Conservation (phyloP, 306 rosid species). For the Urtica urens region DNA sequence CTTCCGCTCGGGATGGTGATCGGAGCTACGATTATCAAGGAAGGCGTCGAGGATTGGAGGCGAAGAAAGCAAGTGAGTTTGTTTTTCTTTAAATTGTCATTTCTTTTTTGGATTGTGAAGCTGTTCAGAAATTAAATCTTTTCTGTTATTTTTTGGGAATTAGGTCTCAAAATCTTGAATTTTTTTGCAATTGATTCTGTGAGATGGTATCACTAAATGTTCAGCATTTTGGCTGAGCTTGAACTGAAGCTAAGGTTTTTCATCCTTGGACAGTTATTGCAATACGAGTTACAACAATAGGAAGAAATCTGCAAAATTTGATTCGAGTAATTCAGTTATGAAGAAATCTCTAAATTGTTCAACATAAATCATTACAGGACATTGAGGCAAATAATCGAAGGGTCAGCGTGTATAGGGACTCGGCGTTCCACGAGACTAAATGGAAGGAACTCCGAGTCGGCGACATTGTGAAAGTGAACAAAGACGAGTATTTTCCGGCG, state of each 20-base stretch:
- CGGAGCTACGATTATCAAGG: slow-evolving; percentile 82
- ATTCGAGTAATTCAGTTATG: too few relatives aligned
- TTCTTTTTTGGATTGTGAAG: slow-evolving; percentile 1
- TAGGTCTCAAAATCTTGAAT: too few relatives aligned
- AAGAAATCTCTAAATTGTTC: too few relatives aligned
- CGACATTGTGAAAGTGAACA: slow-evolving; percentile 60
- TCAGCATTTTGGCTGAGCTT: too few relatives aligned
- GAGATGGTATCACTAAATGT: too few relatives aligned
- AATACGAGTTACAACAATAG: too few relatives aligned
- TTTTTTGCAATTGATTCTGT: too few relatives aligned
- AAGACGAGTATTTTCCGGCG: slow-evolving; percentile 81
- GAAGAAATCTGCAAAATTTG: too few relatives aligned
- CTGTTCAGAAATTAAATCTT: too few relatives aligned
- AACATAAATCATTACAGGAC: slow-evolving; percentile 51
- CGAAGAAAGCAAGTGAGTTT: slow-evolving; percentile 64
- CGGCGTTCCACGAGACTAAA: slow-evolving; percentile 47
- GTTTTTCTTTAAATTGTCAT: not conserved
- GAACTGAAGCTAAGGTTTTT: too few relatives aligned
- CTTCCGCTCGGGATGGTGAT: slow-evolving; percentile 57
- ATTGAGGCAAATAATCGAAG: slow-evolving; percentile 64
- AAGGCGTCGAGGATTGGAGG: slow-evolving; percentile 94
- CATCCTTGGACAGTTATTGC: too few relatives aligned
- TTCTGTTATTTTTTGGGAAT: too few relatives aligned
- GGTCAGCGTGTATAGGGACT: slow-evolving; percentile 37
- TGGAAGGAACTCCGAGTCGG: slow-evolving; percentile 86